phyloP scores from a whole-genome alignment of 345 rosid species.

The Eucalyptus melliodora region DNA sequence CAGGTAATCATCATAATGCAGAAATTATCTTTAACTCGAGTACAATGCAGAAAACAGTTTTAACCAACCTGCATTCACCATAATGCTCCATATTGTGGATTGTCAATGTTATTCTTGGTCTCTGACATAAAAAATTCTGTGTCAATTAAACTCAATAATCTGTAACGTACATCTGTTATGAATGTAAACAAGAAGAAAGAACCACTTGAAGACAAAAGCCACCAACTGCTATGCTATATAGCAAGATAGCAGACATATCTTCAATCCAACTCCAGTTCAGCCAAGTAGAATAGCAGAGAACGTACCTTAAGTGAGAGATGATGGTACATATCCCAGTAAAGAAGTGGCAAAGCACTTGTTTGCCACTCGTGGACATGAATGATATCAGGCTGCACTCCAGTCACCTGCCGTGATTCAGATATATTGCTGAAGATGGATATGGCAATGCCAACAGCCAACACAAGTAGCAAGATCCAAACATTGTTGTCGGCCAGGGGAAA shows the following conservation, averaged over 20 bases:
- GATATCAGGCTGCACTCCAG: slow-evolving; percentile 39
- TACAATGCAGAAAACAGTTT: neutral
- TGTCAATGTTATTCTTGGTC: slow-evolving; percentile 37
- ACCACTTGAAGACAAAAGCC: neutral
- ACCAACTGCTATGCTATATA: neutral
- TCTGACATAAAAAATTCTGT: slow-evolving; percentile 6
- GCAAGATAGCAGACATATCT: neutral
- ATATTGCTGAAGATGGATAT: neutral
- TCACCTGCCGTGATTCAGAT: slow-evolving; percentile 16
- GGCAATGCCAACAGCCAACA: neutral
- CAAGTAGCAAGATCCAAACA: neutral
- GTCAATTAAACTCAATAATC: neutral
- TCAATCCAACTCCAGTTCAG: neutral
- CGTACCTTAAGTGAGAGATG: slow-evolving; percentile 33
- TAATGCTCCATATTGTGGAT: slow-evolving; percentile 57
- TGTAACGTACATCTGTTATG: neutral
- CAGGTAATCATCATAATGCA: neutral
- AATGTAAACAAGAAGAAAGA: neutral
- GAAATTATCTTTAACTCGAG: neutral
- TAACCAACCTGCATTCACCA: slow-evolving; percentile 39
- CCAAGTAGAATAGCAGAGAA: neutral
- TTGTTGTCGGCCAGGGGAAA: neutral
- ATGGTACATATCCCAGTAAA: slow-evolving; percentile 55
- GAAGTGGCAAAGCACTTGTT: slow-evolving; percentile 38
- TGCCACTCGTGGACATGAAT: slow-evolving; percentile 64